These are phyloP conservation scores for Pholiota adiposa DNA, from an alignment of 1,284 basidiomycete species.

Conservation along the genomic window DNA sequence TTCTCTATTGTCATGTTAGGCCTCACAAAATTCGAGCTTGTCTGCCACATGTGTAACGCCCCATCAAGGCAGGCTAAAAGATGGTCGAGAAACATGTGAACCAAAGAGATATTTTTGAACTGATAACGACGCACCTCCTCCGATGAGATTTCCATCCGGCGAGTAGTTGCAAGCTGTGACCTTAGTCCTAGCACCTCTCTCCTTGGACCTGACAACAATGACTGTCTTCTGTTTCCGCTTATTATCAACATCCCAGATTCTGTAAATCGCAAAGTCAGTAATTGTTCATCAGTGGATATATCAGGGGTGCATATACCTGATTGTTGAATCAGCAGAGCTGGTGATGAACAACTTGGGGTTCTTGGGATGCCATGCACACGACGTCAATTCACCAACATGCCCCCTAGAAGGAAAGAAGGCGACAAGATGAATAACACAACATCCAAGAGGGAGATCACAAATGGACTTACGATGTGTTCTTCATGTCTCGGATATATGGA, in stretches of 20 bases:
- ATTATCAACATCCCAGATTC: conserved; percentile 93
- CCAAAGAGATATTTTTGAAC: conserved; percentile 15
- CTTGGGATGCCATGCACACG: conserved; percentile 92
- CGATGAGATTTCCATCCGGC: conserved; percentile 83
- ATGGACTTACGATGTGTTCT: conserved; percentile 81
- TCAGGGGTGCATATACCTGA: conserved; percentile 60
- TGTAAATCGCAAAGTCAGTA: conserved; percentile 11
- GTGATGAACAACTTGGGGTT: conserved; percentile 88
- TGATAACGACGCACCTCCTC: conserved; percentile 67
- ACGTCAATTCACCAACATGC: conserved; percentile 90
- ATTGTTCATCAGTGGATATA: background rate
- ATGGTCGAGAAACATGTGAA: conserved; percentile 16
- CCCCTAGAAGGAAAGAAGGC: conserved; percentile 58
- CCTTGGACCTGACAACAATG: conserved; percentile 96
- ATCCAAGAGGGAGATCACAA: conserved; percentile 10
- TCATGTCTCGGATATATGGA: conserved; percentile 98
- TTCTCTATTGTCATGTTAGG: conserved; percentile 86
- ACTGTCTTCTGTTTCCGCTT: conserved; percentile 91
- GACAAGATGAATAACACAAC: conserved; percentile 1
- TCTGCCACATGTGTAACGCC: conserved; percentile 90
- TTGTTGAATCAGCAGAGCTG: conserved; percentile 92
- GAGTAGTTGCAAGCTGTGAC: conserved; percentile 89
- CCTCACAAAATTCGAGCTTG: conserved; percentile 89
- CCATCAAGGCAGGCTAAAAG: conserved; percentile 85
- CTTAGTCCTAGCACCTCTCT: conserved; percentile 93